Evolutionary conservation across 2,329 filamentous ascomycete genomes (phyloP).

Genomic region (Didymella pinodella): DNA sequence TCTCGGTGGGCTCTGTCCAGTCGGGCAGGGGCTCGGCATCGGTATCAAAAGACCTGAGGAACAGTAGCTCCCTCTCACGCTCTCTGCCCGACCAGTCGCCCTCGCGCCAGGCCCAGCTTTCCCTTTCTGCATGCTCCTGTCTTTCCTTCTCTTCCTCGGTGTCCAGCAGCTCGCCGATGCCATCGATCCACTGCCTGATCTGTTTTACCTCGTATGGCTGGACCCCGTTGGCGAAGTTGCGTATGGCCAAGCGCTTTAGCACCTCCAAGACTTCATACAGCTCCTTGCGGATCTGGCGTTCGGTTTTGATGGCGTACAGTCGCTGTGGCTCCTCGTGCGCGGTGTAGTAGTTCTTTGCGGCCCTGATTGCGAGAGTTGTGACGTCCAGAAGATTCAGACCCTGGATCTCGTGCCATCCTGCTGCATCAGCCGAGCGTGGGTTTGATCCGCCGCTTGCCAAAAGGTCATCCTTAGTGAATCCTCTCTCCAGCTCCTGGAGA

Average conservation of each 20-base stretch:
- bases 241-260: slow-evolving; percentile 86
- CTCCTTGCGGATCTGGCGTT: slow-evolving; percentile 84
- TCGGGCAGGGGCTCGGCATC: slow-evolving; percentile 67
- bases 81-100: slow-evolving; percentile 78
- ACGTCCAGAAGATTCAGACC: slow-evolving; percentile 92
- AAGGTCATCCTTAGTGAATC: slow-evolving; percentile 29
- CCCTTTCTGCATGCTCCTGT: slow-evolving; percentile 73
- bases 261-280: slow-evolving; percentile 87
- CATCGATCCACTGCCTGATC: slow-evolving; percentile 80
- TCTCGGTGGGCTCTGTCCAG: slow-evolving; percentile 68
- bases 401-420: slow-evolving; percentile 84
- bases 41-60: slow-evolving; percentile 77
- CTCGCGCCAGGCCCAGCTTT: slow-evolving; percentile 80
- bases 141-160: slow-evolving; percentile 80
- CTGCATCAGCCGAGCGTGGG: slow-evolving; percentile 50
- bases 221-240: slow-evolving; percentile 85
- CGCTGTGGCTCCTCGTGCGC: slow-evolving; percentile 87
- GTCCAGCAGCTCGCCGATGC: slow-evolving; percentile 77
- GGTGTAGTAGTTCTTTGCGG: slow-evolving; percentile 96
- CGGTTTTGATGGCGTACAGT: slow-evolving; percentile 84
- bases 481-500: slow-evolving; percentile 65
- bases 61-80: slow-evolving; percentile 79
- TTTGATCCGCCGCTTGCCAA: slow-evolving; percentile 20
- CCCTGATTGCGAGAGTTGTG: slow-evolving; percentile 92
- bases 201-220: slow-evolving; percentile 77